These are phyloP conservation scores for Sphagnum magellanicum DNA, from an alignment of 228 moss, liverwort and hornwort genomes.

Conservation along the genomic window DNA sequence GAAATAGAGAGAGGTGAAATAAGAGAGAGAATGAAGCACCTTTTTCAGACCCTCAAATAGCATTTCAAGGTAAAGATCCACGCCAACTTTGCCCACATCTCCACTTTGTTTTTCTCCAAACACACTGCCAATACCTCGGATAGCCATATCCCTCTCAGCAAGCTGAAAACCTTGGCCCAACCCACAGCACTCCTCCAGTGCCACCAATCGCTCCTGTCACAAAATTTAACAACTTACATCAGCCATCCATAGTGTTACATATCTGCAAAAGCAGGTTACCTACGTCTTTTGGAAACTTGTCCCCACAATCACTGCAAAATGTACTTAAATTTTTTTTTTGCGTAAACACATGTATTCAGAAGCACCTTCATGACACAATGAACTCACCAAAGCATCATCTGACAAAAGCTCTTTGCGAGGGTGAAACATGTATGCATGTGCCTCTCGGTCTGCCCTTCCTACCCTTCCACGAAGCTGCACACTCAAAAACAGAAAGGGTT, in stretches of 20 bases:
- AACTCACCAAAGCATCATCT: constrained; percentile 66
- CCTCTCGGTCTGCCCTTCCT: constrained; percentile 78
- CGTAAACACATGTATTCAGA: no score
- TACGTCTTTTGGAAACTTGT: no score
- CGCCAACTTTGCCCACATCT: constrained; percentile 87
- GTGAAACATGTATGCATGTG: constrained; percentile 88
- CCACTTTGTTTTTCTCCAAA: constrained; percentile 97
- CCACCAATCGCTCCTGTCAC: constrained; percentile 67
- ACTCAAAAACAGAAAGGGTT: background rate
- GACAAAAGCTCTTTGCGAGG: constrained; percentile 73
- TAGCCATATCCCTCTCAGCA: constrained; percentile 97
- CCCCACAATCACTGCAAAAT: no score
- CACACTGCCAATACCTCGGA: constrained; percentile 83
- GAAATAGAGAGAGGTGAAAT: no score
- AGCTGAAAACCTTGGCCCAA: constrained; percentile 92
- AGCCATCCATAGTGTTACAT: no score
- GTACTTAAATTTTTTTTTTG: no score
- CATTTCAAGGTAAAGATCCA: constrained; percentile 90
- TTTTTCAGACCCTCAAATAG: constrained; percentile 89
- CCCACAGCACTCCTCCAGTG: constrained; percentile 75
- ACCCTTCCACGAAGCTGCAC: constrained; percentile 82
- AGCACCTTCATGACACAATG: no score
- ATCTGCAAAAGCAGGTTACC: no score
- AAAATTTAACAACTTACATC: background rate
- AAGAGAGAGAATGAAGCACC: constrained; percentile 16